Evolutionary conservation across 1,284 basidiomycete species (phyloP), one percentile per base, ranked within the genome.

Genomic region (Fomes fomentarius): DNA sequence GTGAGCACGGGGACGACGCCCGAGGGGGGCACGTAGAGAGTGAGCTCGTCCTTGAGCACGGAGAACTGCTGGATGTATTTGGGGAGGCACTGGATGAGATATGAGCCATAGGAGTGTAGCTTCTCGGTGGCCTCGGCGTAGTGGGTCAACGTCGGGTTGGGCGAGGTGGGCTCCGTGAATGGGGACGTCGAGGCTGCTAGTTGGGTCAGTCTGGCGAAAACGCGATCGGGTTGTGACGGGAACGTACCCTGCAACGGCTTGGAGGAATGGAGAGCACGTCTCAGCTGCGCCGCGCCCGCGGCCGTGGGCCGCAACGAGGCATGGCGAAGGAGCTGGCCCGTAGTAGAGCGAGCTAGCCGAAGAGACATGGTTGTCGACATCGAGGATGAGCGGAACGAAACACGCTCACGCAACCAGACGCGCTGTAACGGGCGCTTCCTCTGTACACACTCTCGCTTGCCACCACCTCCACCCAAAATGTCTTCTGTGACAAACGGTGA

Each of bases 11-110:
- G 95, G 49, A 96, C 71, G 65, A 99, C 77, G 52, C 84, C 92
- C 21, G 86, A 81, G 5, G 97, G 97, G 0, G 89, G 82, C 69
- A 91, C 81, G 76, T 96, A 94, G 60, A 99, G 82, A 12, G 93
- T 91, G 57, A 99, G 81, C 73, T 99, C 97, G 73, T 99, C 96
- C 79, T 96, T 96, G 75, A 95, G 87, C 44, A 98, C 92, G n/a
- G 92, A 94, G 81, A 96, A 97, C 74, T 98, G 95, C 74, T 98
- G 95, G 69, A 98, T 84, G 77, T 87, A 96, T 77, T 96, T 97
- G 54, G 94, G 94, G 22, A 98, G 84, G 67, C 90, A 93, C 69
- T 95, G 91, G 49, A 83, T 87, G 65, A 97, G 78, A 75, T 96
- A 96, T 58, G 94, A 91, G 65, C 93, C 94, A 68, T 93, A 97